These are phyloP conservation scores for Magnolia kwangsiensis DNA, from an alignment of 164 flowering plant genomes.

Conservation along the genomic window DNA sequence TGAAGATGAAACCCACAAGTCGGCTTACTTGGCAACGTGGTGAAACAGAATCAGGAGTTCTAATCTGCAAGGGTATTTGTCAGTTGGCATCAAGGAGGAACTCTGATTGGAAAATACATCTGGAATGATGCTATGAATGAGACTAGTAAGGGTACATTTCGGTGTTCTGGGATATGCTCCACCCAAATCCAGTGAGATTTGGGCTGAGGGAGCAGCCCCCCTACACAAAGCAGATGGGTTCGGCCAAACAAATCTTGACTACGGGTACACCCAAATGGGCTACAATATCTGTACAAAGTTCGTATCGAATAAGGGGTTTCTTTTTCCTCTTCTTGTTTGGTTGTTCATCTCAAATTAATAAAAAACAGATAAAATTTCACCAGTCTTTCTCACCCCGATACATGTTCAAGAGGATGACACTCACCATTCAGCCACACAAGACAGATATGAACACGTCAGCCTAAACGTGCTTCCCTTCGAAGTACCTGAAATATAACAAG, in stretches of 20 bases:
- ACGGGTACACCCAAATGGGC: not conserved
- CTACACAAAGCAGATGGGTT: not conserved
- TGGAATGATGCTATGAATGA: not conserved
- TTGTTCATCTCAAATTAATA: too few species aligned
- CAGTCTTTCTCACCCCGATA: not conserved
- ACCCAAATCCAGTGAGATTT: not conserved
- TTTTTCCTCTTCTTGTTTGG: too few species aligned
- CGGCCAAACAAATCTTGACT: too few species aligned
- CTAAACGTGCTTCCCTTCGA: not conserved
- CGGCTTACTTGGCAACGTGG: not conserved
- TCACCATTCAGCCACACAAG: not conserved
- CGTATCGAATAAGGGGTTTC: too few species aligned
- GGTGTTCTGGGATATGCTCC: not conserved
- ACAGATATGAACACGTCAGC: not conserved
- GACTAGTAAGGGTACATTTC: not conserved
- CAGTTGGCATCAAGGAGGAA: not conserved
- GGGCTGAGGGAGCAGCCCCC: not conserved
- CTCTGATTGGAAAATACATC: not conserved
- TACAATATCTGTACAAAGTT: not conserved
- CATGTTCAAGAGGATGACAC: not conserved
- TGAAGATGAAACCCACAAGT: not conserved
- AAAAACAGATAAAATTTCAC: too few species aligned
- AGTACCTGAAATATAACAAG: constrained; percentile 1
- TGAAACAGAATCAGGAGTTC: not conserved
- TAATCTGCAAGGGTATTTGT: not conserved